Conservation (phyloP, 495 filamentous ascomycete species). For the Copromyces sp. region DNA sequence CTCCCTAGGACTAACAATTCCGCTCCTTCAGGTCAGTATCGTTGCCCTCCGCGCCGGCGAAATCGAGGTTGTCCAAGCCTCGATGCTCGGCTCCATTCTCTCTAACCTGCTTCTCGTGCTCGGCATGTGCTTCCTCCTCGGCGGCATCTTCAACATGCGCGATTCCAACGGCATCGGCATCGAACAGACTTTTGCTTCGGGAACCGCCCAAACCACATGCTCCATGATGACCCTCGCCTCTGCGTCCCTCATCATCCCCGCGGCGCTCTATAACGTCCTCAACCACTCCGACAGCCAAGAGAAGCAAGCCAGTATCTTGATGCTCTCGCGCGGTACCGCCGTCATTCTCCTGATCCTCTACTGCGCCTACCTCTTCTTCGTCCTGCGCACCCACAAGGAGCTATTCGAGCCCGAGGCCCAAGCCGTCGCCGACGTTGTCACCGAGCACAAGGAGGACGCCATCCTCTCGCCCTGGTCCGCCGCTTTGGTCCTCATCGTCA, state of each 20-base stretch:
- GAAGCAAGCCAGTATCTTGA: constrained; percentile 55
- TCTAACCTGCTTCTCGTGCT: constrained; percentile 93
- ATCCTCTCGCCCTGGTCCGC: constrained; percentile 64
- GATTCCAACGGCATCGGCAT: constrained; percentile 29
- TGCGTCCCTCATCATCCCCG: constrained; percentile 88
- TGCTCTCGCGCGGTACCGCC: constrained; percentile 82
- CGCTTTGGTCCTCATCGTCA: constrained; percentile 55
- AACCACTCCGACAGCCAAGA: constrained; percentile 25
- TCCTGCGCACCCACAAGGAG: constrained; percentile 68
- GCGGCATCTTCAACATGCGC: constrained; percentile 54
- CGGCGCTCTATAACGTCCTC: constrained; percentile 48
- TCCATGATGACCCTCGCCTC: constrained; percentile 90
- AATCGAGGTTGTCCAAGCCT: constrained; percentile 91
- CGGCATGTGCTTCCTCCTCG: constrained; percentile 92
- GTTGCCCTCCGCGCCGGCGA: constrained; percentile 77
- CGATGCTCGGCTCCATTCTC: constrained; percentile 94
- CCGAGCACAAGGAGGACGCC: constrained; percentile 42
- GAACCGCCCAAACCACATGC: constrained; percentile 89
- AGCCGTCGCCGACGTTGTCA: constrained; percentile 25
- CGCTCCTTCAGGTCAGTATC: constrained; percentile 66
- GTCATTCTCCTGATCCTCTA: constrained; percentile 86
- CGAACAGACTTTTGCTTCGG: constrained; percentile 73
- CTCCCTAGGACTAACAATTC: constrained; percentile 9
- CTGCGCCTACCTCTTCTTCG: constrained; percentile 83
- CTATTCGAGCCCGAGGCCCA: constrained; percentile 64